Percentiles rank a stretch among this genome's conserved stretches.
These are phyloP conservation scores for Avena eriantha DNA, from an alignment of 176 grass and related monocot genomes.

Conservation along the genomic window DNA sequence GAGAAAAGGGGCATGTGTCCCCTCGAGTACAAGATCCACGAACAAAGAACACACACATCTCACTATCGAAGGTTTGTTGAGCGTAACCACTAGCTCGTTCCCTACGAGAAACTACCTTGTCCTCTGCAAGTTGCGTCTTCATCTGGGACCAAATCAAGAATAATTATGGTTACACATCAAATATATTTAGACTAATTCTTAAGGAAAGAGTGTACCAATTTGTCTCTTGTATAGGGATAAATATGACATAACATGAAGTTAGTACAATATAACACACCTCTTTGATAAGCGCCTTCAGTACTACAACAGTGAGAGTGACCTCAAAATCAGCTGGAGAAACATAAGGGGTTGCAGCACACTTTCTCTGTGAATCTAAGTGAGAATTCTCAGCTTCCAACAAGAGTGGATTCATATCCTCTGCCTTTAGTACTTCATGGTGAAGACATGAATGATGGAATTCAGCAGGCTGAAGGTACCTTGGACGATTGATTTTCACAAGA, in stretches of 20 bases:
- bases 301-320: slow-evolving; percentile 45
- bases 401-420: slow-evolving; percentile 50
- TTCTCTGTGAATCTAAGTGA: slow-evolving; percentile 23
- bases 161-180: not conserved
- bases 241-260: slow-evolving; percentile 19
- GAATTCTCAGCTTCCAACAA: slow-evolving; percentile 53
- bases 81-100: slow-evolving; percentile 21
- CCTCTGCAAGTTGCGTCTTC: slow-evolving; percentile 40
- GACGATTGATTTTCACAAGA: slow-evolving; percentile 65
- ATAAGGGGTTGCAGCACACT: slow-evolving; percentile 67
- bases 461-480: slow-evolving; percentile 65
- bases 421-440: slow-evolving; percentile 26
- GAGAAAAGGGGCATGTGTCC: slow-evolving; percentile 73
- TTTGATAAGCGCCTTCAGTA: slow-evolving; percentile 49
- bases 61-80: slow-evolving; percentile 40
- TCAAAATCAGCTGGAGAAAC: slow-evolving; percentile 69
- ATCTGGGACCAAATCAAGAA: slow-evolving; percentile 47
- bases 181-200: not conserved
- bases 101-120: slow-evolving; percentile 26
- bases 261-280: slow-evolving; percentile 37
- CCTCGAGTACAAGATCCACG: slow-evolving; percentile 73
- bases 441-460: slow-evolving; percentile 68
- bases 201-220: not conserved
- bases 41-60: slow-evolving; percentile 63
- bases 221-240: slow-evolving; percentile 14